A percentile compares a stretch with the other conserved stretches of the same genome.
Evolutionary conservation across 2,329 filamentous ascomycete genomes (phyloP).

Genomic region (Colletotrichum australisinense): DNA sequence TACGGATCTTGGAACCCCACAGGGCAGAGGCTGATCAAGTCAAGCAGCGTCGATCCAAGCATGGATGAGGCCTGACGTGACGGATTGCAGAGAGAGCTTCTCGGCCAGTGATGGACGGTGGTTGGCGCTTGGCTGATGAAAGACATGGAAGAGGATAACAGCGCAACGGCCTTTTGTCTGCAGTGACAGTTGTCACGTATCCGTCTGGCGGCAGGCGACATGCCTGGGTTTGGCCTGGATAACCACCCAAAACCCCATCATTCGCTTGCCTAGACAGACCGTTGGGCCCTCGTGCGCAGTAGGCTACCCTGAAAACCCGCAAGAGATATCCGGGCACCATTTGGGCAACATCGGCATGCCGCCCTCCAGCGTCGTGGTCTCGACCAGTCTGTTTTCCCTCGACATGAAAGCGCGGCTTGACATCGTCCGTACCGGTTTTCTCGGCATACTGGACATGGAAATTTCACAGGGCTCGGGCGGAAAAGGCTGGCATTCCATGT

Average conservation of each 20-base stretch:
- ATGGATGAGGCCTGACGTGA: slow-evolving; percentile 18
- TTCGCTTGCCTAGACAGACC: neutral
- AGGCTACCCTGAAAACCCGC: neutral
- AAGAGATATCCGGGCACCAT: too few species aligned
- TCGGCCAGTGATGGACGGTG: too few species aligned
- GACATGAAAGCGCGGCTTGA: neutral
- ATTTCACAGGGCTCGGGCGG: neutral
- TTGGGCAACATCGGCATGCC: neutral
- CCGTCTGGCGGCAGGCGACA: neutral
- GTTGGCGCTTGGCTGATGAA: too few species aligned
- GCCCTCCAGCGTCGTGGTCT: neutral
- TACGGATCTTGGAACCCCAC: neutral
- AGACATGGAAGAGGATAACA: neutral
- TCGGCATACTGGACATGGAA: neutral
- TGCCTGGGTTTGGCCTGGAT: neutral
- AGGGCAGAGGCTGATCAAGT: slow-evolving; percentile 4
- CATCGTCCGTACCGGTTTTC: slow-evolving; percentile 1
- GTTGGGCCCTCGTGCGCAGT: neutral
- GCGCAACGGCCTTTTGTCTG: neutral
- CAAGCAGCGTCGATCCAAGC: slow-evolving; percentile 22
- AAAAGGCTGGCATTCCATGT: neutral
- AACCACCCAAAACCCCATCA: neutral
- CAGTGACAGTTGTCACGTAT: neutral
- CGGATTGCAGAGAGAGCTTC: neutral
- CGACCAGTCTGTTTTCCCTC: neutral